A percentile compares a stretch with the other conserved stretches of the same genome.
Conservation (phyloP, 305 asterid species). For the Stenogyne calaminthoides region DNA sequence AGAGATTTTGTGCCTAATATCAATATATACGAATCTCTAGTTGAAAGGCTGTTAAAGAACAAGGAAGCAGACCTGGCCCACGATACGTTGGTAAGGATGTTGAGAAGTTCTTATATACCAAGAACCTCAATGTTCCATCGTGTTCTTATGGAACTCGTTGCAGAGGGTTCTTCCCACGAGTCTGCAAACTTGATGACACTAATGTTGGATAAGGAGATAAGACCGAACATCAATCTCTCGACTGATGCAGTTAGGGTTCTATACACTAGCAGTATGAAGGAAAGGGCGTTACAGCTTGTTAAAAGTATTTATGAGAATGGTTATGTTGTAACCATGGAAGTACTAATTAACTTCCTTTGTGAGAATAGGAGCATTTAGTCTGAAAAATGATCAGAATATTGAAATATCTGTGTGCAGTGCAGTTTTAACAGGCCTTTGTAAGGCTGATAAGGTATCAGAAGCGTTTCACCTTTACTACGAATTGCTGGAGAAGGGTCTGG, state of each 20-base stretch:
- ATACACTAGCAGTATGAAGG: constrained; percentile 41
- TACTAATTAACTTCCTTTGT: constrained; percentile 53
- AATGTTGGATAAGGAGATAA: constrained; percentile 67
- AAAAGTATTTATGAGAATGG: constrained; percentile 56
- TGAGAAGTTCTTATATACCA: constrained; percentile 65
- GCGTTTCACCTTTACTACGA: constrained; percentile 75
- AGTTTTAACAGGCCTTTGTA: constrained; percentile 56
- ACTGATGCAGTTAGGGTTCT: constrained; percentile 61
- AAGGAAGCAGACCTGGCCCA: constrained; percentile 55
- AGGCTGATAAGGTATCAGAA: constrained; percentile 42
- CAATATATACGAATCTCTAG: constrained; percentile 55
- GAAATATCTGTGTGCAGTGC: constrained; percentile 34
- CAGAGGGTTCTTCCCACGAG: constrained; percentile 49
- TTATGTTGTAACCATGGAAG: constrained; percentile 55
- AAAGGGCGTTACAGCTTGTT: constrained; percentile 56
- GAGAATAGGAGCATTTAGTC: constrained; percentile 44
- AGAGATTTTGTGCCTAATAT: constrained; percentile 58
- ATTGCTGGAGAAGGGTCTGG: constrained; percentile 58
- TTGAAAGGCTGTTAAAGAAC: constrained; percentile 55
- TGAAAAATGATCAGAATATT: constrained; percentile 51
- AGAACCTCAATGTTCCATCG: constrained; percentile 63
- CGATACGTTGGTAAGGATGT: constrained; percentile 68
- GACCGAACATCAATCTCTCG: constrained; percentile 63
- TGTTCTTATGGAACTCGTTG: constrained; percentile 57
- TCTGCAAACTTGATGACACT: constrained; percentile 57